Base-by-base conservation (phyloP, 2,329 filamentous ascomycete genomes). In the Aspergillus fumigatiaffinis region DNA sequence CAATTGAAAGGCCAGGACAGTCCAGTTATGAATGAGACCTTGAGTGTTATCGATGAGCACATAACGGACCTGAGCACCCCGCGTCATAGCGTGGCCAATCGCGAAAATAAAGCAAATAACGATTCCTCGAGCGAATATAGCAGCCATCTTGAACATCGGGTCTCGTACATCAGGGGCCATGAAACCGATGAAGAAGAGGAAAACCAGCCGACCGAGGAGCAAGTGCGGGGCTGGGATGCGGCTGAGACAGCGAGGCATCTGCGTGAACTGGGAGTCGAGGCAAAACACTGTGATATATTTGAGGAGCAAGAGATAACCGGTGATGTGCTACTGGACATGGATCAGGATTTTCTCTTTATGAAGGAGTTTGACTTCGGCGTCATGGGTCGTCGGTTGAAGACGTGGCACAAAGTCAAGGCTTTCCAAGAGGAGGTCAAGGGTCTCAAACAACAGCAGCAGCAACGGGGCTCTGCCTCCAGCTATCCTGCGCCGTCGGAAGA, bases 1-100 rank as follows among this genome's bases (percentile, higher is more conserved):
- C 79, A 86, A 65, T 78, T 75, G 47, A 74, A 77, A 64, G 71
- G 79, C 20, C 79, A 86, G 64, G 84, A 87, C 54, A 89, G 86
- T 69, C 89, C 90, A 10, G 92, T 97, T 51, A 89, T 97, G 80
- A 92, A 92, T 71, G 92, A 97, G 73, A 97, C 93, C 0, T 78
- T 97, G 52, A 96, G 92, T 68, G 93, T 97, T 57, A 97, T 97
- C 67, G 89, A 97, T 72, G 93, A 97, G 75, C 93, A 97, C 71
- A 96, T 97, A 66, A 96, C 91, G 46, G 90, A 96, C 71, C 84
- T 97, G 77, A 83, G 81, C 70, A 85, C 81, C 5, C 84, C 84
- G 54, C 80, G 83, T 25, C 82, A 84, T 60, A 82, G 80, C 67
- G 61, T 82, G 56, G 65, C 77, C 48, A 68, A 72, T 21, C 82